Conservation (phyloP, 1,139 yeast genomes). For the Diutina rugosa region DNA sequence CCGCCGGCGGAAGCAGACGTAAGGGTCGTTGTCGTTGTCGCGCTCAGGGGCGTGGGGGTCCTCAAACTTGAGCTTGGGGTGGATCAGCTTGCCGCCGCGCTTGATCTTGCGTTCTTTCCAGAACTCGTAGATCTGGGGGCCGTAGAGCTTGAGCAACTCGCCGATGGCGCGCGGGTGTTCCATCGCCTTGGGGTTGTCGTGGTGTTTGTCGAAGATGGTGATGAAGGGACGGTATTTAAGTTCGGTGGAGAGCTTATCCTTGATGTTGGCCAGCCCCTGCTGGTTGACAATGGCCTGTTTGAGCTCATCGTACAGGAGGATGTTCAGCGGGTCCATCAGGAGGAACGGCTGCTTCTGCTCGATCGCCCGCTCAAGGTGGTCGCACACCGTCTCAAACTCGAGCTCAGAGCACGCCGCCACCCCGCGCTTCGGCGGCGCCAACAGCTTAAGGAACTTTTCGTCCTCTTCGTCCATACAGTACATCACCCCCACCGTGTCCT, state of each 20-base stretch:
- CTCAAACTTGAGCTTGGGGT: conserved; percentile 72
- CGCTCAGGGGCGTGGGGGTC: conserved; percentile 67
- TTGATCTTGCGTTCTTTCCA: conserved; percentile 69
- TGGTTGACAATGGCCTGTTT: not conserved
- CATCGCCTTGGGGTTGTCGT: conserved; percentile 7
- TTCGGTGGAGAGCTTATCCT: conserved; percentile 28
- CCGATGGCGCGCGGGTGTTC: conserved; percentile 29
- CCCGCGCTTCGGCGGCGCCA: conserved; percentile 8
- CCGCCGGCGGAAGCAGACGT: conserved; percentile 89
- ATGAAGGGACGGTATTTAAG: conserved; percentile 25
- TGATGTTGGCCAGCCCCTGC: conserved; percentile 19
- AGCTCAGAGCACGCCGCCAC: conserved; percentile 33
- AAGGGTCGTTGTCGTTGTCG: conserved; percentile 87
- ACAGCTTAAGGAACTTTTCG: conserved; percentile 44
- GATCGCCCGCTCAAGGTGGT: conserved; percentile 61
- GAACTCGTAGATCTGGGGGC: conserved; percentile 60
- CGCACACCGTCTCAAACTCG: conserved; percentile 74
- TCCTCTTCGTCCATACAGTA: conserved; percentile 90
- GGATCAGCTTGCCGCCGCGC: conserved; percentile 57
- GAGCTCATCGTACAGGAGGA: conserved; percentile 60
- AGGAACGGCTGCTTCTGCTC: conserved; percentile 81
- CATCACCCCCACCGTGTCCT: conserved; percentile 78
- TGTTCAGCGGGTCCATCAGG: conserved; percentile 70
- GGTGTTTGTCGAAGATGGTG: conserved; percentile 40
- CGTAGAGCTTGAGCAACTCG: conserved; percentile 48